Conservation (phyloP, 2,329 filamentous ascomycete species). For the Fusarium avenaceum region DNA sequence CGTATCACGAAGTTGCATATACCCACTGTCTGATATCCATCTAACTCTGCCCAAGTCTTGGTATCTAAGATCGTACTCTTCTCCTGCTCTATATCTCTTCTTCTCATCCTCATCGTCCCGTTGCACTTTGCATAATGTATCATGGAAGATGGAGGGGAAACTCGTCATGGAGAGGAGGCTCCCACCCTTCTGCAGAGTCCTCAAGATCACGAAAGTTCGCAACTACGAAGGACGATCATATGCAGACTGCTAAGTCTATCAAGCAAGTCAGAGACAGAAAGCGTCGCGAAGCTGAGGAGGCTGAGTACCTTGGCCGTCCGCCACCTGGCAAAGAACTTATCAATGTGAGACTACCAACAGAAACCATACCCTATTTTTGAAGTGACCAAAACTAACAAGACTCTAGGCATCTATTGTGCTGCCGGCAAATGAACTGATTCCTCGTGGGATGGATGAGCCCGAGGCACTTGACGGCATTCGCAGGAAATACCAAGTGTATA, state of each 20-base stretch:
- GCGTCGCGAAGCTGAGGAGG: conserved; percentile 29
- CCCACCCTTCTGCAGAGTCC: background rate
- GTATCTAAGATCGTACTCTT: background rate
- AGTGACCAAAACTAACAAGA: conserved; percentile 2
- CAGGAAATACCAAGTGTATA: conserved; percentile 51
- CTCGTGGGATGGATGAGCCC: conserved; percentile 45
- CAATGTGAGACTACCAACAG: conserved; percentile 41
- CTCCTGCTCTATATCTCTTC: background rate
- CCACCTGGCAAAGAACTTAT: conserved; percentile 43
- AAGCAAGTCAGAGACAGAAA: conserved; percentile 37
- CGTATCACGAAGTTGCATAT: background rate
- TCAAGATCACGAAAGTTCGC: conserved; percentile 10
- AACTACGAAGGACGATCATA: conserved; percentile 13
- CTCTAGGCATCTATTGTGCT: conserved; percentile 47
- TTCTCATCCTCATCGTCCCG: background rate
- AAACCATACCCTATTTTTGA: background rate
- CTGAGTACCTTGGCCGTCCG: conserved; percentile 45
- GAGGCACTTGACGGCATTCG: conserved; percentile 49
- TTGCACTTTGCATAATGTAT: conserved; percentile 8
- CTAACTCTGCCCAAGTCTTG: background rate
- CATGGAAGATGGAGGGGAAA: background rate
- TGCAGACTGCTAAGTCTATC: conserved; percentile 45
- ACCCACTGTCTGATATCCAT: background rate
- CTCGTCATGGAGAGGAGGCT: background rate
- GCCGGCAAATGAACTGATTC: conserved; percentile 48